Conservation (phyloP, 2,329 filamentous ascomycete genomes). For the Endocalyx cinctus region DNA sequence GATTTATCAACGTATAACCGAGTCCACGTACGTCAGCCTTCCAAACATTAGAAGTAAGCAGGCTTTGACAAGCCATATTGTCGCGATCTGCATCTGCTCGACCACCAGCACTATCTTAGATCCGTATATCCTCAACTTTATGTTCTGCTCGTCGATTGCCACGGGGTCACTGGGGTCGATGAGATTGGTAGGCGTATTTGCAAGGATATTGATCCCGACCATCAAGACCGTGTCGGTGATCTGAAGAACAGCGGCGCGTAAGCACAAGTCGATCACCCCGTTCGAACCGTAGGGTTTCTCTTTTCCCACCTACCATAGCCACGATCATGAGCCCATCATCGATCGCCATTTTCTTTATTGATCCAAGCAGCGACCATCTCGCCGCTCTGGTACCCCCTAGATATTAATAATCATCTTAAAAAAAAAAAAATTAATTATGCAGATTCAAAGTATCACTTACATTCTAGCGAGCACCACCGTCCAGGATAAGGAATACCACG, state of each 20-base stretch:
- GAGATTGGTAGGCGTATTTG: slow-evolving; percentile 54
- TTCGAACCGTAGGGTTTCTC: not conserved
- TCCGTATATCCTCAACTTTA: slow-evolving; percentile 40
- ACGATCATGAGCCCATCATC: slow-evolving; percentile 55
- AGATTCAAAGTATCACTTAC: too few species aligned
- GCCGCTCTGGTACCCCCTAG: slow-evolving; percentile 30
- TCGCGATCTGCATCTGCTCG: slow-evolving; percentile 57
- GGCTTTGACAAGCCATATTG: slow-evolving; percentile 52
- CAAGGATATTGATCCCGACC: slow-evolving; percentile 49
- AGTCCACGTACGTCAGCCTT: slow-evolving; percentile 45
- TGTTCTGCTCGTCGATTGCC: slow-evolving; percentile 40
- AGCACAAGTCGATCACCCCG: slow-evolving; percentile 2
- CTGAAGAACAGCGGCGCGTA: slow-evolving; percentile 24
- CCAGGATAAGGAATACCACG: slow-evolving; percentile 36
- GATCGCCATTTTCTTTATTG: slow-evolving; percentile 44
- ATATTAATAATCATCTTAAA: too few species aligned
- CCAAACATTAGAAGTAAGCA: slow-evolving; percentile 55
- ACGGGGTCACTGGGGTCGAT: slow-evolving; percentile 44
- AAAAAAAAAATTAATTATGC: too few species aligned
- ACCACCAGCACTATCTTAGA: slow-evolving; percentile 60
- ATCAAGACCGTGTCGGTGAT: slow-evolving; percentile 50
- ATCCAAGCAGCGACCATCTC: slow-evolving; percentile 36
- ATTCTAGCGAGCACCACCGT: slow-evolving; percentile 34
- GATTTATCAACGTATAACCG: not conserved
- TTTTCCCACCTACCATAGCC: slow-evolving; percentile 37